phyloP scores from a whole-genome alignment of 2,329 filamentous ascomycete species.

The Mycogone perniciosa region DNA sequence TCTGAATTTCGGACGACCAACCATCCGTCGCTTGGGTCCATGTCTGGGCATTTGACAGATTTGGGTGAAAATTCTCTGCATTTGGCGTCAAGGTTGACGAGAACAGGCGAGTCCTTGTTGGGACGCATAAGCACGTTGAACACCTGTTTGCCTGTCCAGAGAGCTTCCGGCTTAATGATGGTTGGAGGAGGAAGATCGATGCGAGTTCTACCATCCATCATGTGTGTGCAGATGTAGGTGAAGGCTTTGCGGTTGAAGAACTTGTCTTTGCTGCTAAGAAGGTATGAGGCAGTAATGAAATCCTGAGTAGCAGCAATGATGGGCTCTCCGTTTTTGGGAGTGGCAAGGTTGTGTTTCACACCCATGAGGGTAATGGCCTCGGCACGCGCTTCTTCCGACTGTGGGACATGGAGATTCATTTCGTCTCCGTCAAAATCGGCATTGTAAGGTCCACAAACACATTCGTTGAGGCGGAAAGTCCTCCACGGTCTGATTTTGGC shows the following conservation, averaged over 20 bases:
- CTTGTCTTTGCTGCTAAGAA: constrained; percentile 84
- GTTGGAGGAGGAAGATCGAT: constrained; percentile 84
- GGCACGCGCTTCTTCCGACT: constrained; percentile 91
- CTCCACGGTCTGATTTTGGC: constrained; percentile 91
- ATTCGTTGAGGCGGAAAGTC: constrained; percentile 95
- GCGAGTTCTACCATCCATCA: constrained; percentile 74
- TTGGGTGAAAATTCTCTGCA: constrained; percentile 72
- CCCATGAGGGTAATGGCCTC: constrained; percentile 97
- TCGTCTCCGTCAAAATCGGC: constrained; percentile 98
- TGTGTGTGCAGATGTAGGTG: constrained; percentile 84
- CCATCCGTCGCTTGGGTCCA: constrained; percentile 84
- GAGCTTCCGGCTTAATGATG: constrained; percentile 72
- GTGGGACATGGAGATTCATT: constrained; percentile 97
- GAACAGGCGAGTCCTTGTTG: constrained; percentile 73
- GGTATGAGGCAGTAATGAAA: constrained; percentile 92
- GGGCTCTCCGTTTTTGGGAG: constrained; percentile 94
- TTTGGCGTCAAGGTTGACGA: constrained; percentile 88
- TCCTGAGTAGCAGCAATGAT: constrained; percentile 99
- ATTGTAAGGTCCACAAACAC: constrained; percentile 96
- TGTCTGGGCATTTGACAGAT: constrained; percentile 53
- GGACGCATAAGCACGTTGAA: constrained; percentile 90
- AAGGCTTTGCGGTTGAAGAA: constrained; percentile 90
- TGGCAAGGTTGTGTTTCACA: constrained; percentile 91
- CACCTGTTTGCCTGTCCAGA: constrained; percentile 97
- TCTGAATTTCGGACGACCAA: constrained; percentile 93